These are phyloP conservation scores for Saccharomycopsis sp. DNA, from an alignment of 805 yeast species.

Conservation along the genomic window DNA sequence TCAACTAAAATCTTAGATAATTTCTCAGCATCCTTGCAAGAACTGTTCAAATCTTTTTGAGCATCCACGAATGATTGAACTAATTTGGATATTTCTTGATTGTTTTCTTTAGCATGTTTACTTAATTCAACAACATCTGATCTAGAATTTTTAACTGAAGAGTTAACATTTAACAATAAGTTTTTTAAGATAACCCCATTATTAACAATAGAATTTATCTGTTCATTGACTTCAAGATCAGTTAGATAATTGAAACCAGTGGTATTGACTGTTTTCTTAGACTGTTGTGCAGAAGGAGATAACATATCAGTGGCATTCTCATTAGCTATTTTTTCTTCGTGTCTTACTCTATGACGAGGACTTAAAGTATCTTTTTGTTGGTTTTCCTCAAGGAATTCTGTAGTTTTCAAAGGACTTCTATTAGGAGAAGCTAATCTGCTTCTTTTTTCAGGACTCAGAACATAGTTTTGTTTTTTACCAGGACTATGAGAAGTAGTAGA, in stretches of 20 bases:
- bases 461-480: not conserved
- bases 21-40: not conserved
- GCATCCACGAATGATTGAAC: constrained; percentile 1
- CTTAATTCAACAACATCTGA: constrained; percentile 3
- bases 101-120: constrained; percentile 4
- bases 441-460: not conserved
- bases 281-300: not conserved
- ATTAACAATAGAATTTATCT: constrained; percentile 12
- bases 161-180: constrained; percentile 9
- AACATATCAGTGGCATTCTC: not conserved
- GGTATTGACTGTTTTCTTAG: not conserved
- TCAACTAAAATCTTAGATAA: not conserved
- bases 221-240: constrained; percentile 11
- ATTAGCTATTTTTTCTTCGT: not conserved
- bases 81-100: constrained; percentile 6
- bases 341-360: no score
- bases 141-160: constrained; percentile 8
- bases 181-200: constrained; percentile 14
- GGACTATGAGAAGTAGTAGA: not conserved
- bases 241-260: constrained; percentile 9
- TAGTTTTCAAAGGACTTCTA: not conserved
- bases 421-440: no score
- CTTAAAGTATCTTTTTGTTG: no score
- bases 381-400: not conserved
- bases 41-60: not conserved